These are phyloP conservation scores for Boletus sensibilis DNA, from an alignment of 768 basidiomycete species.

Conservation along the genomic window DNA sequence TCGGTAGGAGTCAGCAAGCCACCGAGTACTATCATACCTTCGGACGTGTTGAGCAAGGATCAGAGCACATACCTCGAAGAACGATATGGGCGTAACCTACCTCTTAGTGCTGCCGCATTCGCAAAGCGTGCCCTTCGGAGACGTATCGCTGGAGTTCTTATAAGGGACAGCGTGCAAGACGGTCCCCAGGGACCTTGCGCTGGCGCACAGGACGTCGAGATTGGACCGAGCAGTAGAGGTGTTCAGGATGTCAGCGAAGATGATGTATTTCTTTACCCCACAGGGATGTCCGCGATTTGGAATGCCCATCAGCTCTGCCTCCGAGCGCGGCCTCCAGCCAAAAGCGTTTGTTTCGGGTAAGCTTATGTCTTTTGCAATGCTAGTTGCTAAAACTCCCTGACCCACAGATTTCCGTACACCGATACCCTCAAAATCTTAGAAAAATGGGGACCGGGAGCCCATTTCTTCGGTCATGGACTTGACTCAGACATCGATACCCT, in stretches of 20 bases:
- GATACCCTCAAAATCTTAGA: constrained; percentile 92
- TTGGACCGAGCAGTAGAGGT: constrained; percentile 68
- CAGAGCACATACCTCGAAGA: constrained; percentile 84
- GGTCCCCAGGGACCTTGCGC: constrained; percentile 38
- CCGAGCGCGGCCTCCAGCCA: constrained; percentile 51
- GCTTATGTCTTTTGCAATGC: constrained; percentile 22
- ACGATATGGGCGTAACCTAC: constrained; percentile 90
- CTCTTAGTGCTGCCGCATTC: constrained; percentile 63
- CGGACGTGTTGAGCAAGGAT: constrained; percentile 59
- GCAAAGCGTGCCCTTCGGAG: constrained; percentile 88
- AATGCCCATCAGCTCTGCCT: constrained; percentile 75
- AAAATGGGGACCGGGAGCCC: constrained; percentile 95
- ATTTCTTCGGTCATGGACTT: constrained; percentile 82
- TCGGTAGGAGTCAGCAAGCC: constrained; percentile 1
- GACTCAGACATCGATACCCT: constrained; percentile 74
- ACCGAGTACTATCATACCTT: constrained; percentile 6
- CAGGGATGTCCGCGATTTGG: constrained; percentile 96
- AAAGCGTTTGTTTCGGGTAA: constrained; percentile 94
- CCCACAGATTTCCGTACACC: constrained; percentile 82
- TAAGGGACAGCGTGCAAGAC: constrained; percentile 50
- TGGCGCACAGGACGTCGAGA: constrained; percentile 43
- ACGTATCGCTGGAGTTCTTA: constrained; percentile 82
- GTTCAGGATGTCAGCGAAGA: constrained; percentile 71
- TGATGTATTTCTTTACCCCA: constrained; percentile 85
- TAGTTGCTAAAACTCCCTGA: background rate